Evolutionary conservation across 805 yeast species (phyloP), one percentile per base, ranked within the genome.

Genomic region (Kazachstania viticola): DNA sequence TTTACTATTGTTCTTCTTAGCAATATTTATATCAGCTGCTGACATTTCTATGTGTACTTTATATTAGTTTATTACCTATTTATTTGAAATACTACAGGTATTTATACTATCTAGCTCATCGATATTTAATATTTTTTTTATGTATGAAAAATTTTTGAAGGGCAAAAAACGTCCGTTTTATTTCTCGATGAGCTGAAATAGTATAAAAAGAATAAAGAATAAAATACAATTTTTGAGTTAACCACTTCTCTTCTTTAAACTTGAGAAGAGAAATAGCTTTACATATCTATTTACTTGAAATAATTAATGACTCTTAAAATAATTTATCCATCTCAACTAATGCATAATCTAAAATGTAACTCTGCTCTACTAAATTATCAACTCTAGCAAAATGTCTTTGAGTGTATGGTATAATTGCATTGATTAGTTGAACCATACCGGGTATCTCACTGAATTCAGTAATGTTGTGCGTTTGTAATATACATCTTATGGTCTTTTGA

Each of bases 371-470:
- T 51, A 91, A 60, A 26, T 71, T 84, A 39, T 81, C 94, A 17
- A 83, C 60, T 40, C 98, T 69, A 23, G 63, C 50, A 49, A 67
- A 77, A 56, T 91, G 98, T 46, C 97, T 73, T 48, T 82, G 84
- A 40, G 80, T 79, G 56, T 91, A 91, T 3, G 97, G 95, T 25
- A 83, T 57, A 33, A 91, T 69, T n/a, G 79, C 67, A 35, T 80
- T 93, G 8, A 88, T 64, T 11, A 75, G 59, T 27, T 64, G 66
- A 58, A 78, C 69, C 40, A 84, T 61, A 2, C 85, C 87, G 4
- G 75, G 75, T 25, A 81, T 67, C 44, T 72, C 73, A 40, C 70
- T 65, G 29, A 87, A 54, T 34, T 64, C 64, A 14, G 72, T 73
- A 19, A 78, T 61, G 14, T 67, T 61, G 43, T 73, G 72, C 29